Percentiles rank a stretch among this genome's conserved stretches.
Conservation (phyloP, 495 filamentous ascomycete genomes). For the Aspergillus incahuasiensis region DNA sequence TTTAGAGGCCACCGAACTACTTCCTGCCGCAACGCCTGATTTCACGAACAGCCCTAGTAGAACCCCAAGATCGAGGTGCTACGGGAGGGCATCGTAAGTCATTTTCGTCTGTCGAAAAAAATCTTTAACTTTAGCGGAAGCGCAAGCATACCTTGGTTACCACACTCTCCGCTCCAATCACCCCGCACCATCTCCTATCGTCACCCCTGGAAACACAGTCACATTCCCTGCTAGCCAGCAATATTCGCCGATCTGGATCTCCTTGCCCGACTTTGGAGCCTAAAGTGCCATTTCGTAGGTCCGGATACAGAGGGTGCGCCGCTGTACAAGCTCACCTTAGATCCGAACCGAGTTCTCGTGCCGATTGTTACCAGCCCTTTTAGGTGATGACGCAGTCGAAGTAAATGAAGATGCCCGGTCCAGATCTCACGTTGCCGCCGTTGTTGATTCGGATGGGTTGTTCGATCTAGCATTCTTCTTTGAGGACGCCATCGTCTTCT, state of each 20-base stretch:
- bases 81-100: conserved; percentile 55
- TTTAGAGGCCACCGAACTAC: not conserved
- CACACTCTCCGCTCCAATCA: conserved; percentile 81
- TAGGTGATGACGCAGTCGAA: conserved; percentile 70
- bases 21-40: conserved; percentile 42
- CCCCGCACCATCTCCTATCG: conserved; percentile 69
- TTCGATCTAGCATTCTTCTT: conserved; percentile 64
- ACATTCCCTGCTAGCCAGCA: conserved; percentile 87
- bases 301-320: conserved; percentile 76
- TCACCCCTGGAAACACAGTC: conserved; percentile 71
- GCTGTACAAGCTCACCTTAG: conserved; percentile 66
- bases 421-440: conserved; percentile 66
- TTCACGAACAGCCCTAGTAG: conserved; percentile 55
- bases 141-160: conserved; percentile 69
- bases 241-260: conserved; percentile 77
- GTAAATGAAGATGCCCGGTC: conserved; percentile 70
- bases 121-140: not conserved
- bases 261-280: conserved; percentile 73
- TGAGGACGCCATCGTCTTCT: conserved; percentile 57
- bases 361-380: conserved; percentile 73
- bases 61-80: conserved; percentile 61
- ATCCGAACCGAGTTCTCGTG: conserved; percentile 71
- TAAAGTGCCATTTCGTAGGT: conserved; percentile 62
- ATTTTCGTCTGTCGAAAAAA: not conserved
- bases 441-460: conserved; percentile 70